Evolutionary conservation across 805 yeast species (phyloP), one percentile per base, ranked within the genome.

Genomic region (Kazachstania viticola): DNA sequence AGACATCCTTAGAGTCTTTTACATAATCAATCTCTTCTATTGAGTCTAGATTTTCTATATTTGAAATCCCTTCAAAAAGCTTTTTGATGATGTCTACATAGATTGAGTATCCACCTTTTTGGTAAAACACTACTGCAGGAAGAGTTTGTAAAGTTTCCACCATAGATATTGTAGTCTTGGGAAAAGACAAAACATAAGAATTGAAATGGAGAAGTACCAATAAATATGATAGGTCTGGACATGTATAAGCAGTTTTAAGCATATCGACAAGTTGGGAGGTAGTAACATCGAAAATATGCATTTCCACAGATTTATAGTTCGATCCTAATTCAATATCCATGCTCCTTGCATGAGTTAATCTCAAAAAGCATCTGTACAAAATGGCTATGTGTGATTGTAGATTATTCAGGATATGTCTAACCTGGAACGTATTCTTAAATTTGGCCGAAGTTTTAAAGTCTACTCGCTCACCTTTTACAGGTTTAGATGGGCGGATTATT

Each of bases 371-470:
- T 31, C 65, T 56, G 30, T 68, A 62, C 2, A 69, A 38, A 22
- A 60, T 55, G 1, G 70, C 42, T 3, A 65, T 51, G 19, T 62
- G 56, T 5, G 64, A 56, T 39, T 73, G 78, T 17, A 73, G 51
- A 21, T 70, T 61, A 31, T 66, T 61, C 21, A 62, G 51, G 24
- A 75, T 61, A 37, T 62, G 63, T 33, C 84, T 63, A 9, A 75
- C 49, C 39, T 75, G 73, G 2, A 71, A 54, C 0, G 78, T 57
- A 44, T 79, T 80, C 40, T 79, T 79, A 54, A 62, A 73, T 41
- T 73, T 75, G 1, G 79, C 70, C 25, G 73, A 63, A 0, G 71
- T 67, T 25, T 64, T 65, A 22, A 64, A 66, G 35, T 61, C 53
- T 34, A 59, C 48, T 29, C 50, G 37, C 17, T 48, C 46, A 24